Conservation (phyloP, 2,329 filamentous ascomycete species). For the Mollisia scopiformis region DNA sequence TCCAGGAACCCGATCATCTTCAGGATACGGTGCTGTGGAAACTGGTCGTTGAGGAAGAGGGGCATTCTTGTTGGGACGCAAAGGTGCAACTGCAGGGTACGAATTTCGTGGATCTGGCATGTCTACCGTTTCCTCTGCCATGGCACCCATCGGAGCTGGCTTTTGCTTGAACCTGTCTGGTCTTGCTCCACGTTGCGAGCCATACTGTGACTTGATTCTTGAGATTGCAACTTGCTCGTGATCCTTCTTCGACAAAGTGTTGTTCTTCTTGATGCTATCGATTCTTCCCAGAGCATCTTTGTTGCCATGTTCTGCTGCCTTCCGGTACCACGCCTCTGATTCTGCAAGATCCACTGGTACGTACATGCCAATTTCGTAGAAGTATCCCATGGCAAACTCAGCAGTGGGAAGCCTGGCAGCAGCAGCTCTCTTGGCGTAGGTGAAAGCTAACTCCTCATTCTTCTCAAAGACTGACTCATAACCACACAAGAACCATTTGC, state of each 20-base stretch:
- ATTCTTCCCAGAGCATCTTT: conserved; percentile 83
- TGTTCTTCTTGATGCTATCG: conserved; percentile 80
- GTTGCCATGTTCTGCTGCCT: conserved; percentile 88
- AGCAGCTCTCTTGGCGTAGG: conserved; percentile 87
- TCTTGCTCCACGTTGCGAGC: conserved; percentile 65
- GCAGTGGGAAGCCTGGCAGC: conserved; percentile 81
- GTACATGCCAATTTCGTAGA: conserved; percentile 94
- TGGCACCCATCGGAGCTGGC: conserved; percentile 31
- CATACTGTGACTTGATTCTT: conserved; percentile 82
- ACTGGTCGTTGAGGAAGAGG: conserved; percentile 23
- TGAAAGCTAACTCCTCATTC: conserved; percentile 92
- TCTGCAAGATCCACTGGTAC: conserved; percentile 82
- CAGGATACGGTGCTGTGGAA: conserved; percentile 67
- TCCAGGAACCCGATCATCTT: conserved; percentile 53
- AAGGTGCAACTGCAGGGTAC: conserved; percentile 15
- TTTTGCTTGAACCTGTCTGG: conserved; percentile 61
- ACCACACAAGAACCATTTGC: conserved; percentile 97
- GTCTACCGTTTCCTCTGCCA: conserved; percentile 30
- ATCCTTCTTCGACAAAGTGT: conserved; percentile 84
- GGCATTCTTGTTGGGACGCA: conserved; percentile 13
- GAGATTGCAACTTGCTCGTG: conserved; percentile 91
- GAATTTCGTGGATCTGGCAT: conserved; percentile 32
- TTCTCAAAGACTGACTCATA: conserved; percentile 92
- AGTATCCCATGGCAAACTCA: conserved; percentile 97
- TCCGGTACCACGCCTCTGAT: conserved; percentile 86